Conservation (phyloP, 2,329 filamentous ascomycete genomes). For the Sporothrix inflata region DNA sequence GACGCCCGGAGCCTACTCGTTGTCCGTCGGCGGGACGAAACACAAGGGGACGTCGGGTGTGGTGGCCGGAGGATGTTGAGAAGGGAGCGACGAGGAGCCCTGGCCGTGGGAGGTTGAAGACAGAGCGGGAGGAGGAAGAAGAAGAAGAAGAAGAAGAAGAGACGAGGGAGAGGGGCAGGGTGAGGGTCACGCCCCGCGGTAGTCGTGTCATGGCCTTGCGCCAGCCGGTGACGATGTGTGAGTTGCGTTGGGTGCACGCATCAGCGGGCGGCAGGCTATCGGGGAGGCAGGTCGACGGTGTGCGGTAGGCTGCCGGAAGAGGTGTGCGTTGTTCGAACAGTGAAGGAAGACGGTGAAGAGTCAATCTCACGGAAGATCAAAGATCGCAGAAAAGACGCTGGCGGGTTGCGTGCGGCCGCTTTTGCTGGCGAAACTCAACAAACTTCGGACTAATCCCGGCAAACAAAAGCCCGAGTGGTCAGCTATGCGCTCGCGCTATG, state of each 20-base stretch:
- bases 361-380: neutral
- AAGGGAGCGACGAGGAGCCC: neutral
- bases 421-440: neutral
- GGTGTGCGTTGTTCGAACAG: neutral
- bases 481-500: constrained; percentile 18
- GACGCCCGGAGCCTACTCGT: neutral
- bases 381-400: neutral
- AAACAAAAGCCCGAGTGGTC: constrained; percentile 23
- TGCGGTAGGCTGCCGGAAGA: neutral
- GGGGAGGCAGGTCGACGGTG: neutral
- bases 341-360: neutral
- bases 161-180: neutral
- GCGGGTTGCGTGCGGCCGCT: neutral
- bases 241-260: neutral
- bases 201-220: constrained; percentile 29
- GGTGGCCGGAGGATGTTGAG: neutral
- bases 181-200: constrained; percentile 19
- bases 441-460: constrained; percentile 19
- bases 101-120: neutral
- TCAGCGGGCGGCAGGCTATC: neutral
- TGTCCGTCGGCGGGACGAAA: neutral
- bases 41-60: neutral
- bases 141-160: neutral
- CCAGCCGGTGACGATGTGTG: constrained; percentile 25
- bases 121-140: neutral